phyloP scores from a whole-genome alignment of 1,139 yeast genomes.

The Yamadazyma friedrichii region DNA sequence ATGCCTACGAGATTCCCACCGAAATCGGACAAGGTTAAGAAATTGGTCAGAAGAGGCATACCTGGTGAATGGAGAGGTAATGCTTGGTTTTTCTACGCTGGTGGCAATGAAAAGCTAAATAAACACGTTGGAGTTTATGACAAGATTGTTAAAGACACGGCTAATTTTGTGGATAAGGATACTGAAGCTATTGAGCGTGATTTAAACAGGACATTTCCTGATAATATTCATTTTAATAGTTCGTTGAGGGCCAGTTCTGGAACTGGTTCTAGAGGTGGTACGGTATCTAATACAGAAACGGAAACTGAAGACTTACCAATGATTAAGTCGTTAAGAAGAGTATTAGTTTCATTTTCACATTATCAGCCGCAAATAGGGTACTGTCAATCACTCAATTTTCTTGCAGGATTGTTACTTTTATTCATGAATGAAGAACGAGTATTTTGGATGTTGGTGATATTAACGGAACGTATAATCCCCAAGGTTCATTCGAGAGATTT shows the following conservation, averaged over 20 bases:
- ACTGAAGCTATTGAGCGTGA: slow-evolving; percentile 93
- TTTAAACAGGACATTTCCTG: slow-evolving; percentile 90
- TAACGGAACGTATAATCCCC: slow-evolving; percentile 82
- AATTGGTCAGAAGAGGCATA: slow-evolving; percentile 84
- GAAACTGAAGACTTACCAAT: slow-evolving; percentile 51
- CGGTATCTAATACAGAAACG: background rate
- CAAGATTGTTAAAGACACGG: slow-evolving; percentile 56
- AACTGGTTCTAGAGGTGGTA: too few relatives aligned
- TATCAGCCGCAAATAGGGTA: slow-evolving; percentile 91
- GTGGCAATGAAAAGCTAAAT: slow-evolving; percentile 75
- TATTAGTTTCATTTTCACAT: slow-evolving; percentile 78
- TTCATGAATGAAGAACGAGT: slow-evolving; percentile 88
- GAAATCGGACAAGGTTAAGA: slow-evolving; percentile 74
- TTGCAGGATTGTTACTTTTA: slow-evolving; percentile 78
- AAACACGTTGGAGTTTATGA: slow-evolving; percentile 74
- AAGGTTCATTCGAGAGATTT: slow-evolving; percentile 87
- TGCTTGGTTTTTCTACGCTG: slow-evolving; percentile 97
- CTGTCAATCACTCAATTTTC: slow-evolving; percentile 90
- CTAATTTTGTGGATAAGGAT: slow-evolving; percentile 57
- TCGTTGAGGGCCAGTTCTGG: slow-evolving; percentile 4
- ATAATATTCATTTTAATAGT: slow-evolving; percentile 67
- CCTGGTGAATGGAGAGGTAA: slow-evolving; percentile 97
- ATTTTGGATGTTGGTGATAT: slow-evolving; percentile 93
- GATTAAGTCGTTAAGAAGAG: slow-evolving; percentile 74
- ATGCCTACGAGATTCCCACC: slow-evolving; percentile 70